Evolutionary conservation across 352 stramenopile species (phyloP).

Genomic region (Halophytophthora polymorphica): DNA sequence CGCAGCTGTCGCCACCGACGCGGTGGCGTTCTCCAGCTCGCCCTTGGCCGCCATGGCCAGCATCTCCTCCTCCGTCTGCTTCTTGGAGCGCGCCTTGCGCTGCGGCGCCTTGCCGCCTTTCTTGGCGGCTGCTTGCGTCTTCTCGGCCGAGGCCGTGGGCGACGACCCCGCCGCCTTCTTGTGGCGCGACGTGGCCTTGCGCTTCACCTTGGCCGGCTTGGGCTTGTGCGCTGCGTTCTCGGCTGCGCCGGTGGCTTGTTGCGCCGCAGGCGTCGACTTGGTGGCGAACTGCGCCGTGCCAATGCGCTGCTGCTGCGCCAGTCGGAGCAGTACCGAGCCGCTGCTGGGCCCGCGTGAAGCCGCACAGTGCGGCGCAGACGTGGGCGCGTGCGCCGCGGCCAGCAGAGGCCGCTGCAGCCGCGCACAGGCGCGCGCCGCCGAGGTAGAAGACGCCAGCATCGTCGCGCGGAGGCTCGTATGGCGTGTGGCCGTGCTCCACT

Average conservation of each 20-base stretch:
- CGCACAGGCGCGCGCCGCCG: constrained; percentile 7
- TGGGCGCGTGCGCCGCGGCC: background rate
- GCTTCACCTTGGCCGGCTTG: constrained; percentile 25
- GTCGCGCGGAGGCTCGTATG: constrained; percentile 2
- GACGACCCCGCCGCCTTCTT: constrained; percentile 23
- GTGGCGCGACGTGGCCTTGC: constrained; percentile 22
- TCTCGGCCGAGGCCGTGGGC: background rate
- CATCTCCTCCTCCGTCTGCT: constrained; percentile 37
- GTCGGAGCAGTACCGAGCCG: background rate
- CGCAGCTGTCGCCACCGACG: background rate
- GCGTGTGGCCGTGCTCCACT: too few relatives aligned
- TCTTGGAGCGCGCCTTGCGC: constrained; percentile 20
- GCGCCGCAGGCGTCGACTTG: constrained; percentile 4
- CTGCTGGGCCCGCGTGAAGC: background rate
- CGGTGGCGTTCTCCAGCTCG: constrained; percentile 9
- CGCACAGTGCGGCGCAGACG: background rate
- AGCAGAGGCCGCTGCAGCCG: constrained; percentile 13
- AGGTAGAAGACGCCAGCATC: constrained; percentile 17
- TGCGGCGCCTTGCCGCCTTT: constrained; percentile 3
- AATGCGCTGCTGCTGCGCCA: constrained; percentile 4
- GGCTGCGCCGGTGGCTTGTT: background rate
- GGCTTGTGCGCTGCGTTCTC: constrained; percentile 16
- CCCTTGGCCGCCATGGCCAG: constrained; percentile 19
- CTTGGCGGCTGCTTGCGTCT: constrained; percentile 11
- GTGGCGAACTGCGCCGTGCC: constrained; percentile 4